Percentiles rank a stretch among this genome's conserved stretches.
Evolutionary conservation across 1,284 basidiomycete genomes (phyloP).

Genomic region (Fomitopsis schrenkii): DNA sequence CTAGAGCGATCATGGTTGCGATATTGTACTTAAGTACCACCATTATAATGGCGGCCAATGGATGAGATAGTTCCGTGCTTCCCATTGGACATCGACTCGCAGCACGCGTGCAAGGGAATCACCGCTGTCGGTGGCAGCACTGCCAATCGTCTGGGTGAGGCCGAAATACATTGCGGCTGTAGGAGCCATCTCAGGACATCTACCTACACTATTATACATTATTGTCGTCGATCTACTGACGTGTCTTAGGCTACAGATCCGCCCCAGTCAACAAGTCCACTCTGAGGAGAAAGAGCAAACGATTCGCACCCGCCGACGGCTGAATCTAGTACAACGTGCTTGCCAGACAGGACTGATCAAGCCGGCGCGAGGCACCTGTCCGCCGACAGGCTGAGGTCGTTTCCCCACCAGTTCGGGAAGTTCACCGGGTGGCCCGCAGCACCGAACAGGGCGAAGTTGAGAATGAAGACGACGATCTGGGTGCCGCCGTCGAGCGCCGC

Average conservation of each 20-base stretch:
- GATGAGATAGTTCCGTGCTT: too few species aligned
- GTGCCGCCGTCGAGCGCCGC: slow-evolving; percentile 28
- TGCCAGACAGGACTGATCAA: too few species aligned
- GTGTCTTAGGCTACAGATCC: not conserved
- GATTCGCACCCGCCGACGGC: too few species aligned
- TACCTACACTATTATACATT: not conserved
- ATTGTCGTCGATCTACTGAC: not conserved
- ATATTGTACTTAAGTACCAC: too few species aligned
- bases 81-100: too few species aligned
- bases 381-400: slow-evolving; percentile 24
- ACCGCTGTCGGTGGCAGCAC: too few species aligned
- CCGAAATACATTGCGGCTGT: too few species aligned
- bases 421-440: slow-evolving; percentile 21
- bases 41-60: too few species aligned
- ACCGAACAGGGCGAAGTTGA: slow-evolving; percentile 28
- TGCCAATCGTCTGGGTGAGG: too few species aligned
- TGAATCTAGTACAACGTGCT: too few species aligned
- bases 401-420: slow-evolving; percentile 28
- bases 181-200: not conserved
- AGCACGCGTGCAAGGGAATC: too few species aligned
- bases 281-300: not conserved
- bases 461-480: slow-evolving; percentile 29
- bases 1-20: too few species aligned
- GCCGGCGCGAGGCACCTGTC: slow-evolving; percentile 21
- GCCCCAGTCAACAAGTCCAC: not conserved